These are phyloP conservation scores for Nakazawaea anatomiae DNA, from an alignment of 805 yeast species.

Conservation along the genomic window DNA sequence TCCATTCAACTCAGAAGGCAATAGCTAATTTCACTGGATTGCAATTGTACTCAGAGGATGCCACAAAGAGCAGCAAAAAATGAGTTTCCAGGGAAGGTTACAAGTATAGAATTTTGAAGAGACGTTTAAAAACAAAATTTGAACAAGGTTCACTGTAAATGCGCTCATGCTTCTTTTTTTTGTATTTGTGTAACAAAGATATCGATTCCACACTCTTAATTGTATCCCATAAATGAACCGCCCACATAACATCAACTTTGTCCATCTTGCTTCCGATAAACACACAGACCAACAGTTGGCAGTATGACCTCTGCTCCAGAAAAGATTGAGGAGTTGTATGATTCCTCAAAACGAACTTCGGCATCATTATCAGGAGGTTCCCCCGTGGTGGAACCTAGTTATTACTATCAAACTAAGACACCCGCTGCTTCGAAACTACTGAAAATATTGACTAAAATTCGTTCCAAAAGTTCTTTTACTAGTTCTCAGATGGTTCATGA, in stretches of 20 bases:
- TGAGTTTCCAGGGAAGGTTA: neutral
- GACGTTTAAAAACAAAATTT: neutral
- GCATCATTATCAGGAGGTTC: neutral
- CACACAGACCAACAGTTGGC: neutral
- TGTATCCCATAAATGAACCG: neutral
- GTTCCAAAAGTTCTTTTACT: conserved; percentile 13
- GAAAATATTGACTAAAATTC: conserved; percentile 19
- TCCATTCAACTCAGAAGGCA: conserved; percentile 33
- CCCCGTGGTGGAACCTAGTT: neutral
- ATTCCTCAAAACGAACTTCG: neutral
- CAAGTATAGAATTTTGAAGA: no score
- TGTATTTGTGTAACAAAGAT: neutral
- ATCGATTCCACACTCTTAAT: no score
- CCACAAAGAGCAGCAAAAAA: conserved; percentile 38
- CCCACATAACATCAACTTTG: neutral
- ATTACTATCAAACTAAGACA: neutral
- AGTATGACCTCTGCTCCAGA: neutral
- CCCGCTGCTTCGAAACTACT: neutral
- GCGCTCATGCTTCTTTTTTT: neutral
- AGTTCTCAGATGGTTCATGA: conserved; percentile 25
- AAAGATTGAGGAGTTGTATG: neutral
- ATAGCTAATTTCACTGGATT: conserved; percentile 61
- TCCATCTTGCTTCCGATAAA: no score
- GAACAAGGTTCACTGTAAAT: neutral
- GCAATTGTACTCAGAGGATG: conserved; percentile 52